These are phyloP conservation scores for Fusarium protoensiforme DNA, from an alignment of 2,329 filamentous ascomycete genomes.

Conservation along the genomic window DNA sequence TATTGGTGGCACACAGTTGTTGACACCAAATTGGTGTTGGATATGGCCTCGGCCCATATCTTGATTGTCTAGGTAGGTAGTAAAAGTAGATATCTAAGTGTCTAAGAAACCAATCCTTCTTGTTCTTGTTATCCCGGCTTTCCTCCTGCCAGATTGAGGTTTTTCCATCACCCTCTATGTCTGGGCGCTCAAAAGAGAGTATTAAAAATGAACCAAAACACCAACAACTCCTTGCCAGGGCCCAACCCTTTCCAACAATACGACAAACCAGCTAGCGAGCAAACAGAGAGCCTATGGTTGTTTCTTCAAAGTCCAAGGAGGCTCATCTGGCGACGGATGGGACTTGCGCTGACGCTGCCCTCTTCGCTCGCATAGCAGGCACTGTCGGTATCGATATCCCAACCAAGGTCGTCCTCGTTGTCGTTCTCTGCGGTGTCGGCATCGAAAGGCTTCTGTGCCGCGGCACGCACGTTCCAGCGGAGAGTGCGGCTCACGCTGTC, in stretches of 20 bases:
- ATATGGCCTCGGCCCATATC: neutral
- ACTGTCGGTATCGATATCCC: slow-evolving; percentile 95
- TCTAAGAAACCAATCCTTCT: neutral
- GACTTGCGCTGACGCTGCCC: slow-evolving; percentile 73
- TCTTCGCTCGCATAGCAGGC: slow-evolving; percentile 79
- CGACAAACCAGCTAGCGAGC: neutral
- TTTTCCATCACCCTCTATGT: neutral
- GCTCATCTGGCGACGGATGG: slow-evolving; percentile 79
- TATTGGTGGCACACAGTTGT: neutral
- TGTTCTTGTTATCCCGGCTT: neutral
- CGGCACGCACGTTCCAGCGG: slow-evolving; percentile 93
- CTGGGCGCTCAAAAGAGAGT: neutral
- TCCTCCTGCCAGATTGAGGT: neutral
- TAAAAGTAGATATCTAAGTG: neutral
- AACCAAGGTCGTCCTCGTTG: slow-evolving; percentile 71
- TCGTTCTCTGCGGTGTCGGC: slow-evolving; percentile 51
- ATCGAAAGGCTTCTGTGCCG: slow-evolving; percentile 91
- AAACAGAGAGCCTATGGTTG: neutral
- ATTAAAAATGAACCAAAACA: slow-evolving; percentile 24
- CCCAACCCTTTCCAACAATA: slow-evolving; percentile 8
- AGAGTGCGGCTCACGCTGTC: slow-evolving; percentile 92
- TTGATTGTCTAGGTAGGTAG: neutral
- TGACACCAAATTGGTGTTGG: neutral
- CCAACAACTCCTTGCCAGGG: slow-evolving; percentile 37
- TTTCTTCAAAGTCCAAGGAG: slow-evolving; percentile 62